Conservation (phyloP, 2,329 filamentous ascomycete genomes). For the Proliferodiscus dingleyae region DNA sequence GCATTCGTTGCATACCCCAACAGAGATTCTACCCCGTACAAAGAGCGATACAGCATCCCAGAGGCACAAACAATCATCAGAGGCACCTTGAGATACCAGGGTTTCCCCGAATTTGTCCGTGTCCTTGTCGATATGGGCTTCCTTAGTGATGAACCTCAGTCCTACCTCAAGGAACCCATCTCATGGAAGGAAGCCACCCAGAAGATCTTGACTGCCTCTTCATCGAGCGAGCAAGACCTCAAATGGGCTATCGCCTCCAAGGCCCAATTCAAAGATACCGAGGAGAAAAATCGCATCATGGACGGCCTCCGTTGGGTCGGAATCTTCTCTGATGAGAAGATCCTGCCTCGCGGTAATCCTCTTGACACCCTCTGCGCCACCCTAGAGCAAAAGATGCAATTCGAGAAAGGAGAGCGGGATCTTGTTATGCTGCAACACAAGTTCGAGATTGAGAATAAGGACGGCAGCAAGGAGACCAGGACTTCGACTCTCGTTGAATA, state of each 20-base stretch:
- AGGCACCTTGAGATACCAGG: conserved; percentile 79
- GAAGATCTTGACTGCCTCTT: conserved; percentile 66
- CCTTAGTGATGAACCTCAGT: conserved; percentile 64
- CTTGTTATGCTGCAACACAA: conserved; percentile 77
- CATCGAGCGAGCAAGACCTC: conserved; percentile 64
- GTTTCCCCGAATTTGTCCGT: conserved; percentile 88
- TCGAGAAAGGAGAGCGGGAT: conserved; percentile 76
- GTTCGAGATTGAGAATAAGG: conserved; percentile 79
- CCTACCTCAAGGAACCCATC: conserved; percentile 61
- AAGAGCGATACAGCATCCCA: conserved; percentile 84
- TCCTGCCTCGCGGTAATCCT: conserved; percentile 69
- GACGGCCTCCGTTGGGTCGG: conserved; percentile 69
- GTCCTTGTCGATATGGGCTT: conserved; percentile 87
- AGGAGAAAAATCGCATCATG: conserved; percentile 66
- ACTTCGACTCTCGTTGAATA: conserved; percentile 82
- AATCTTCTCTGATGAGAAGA: conserved; percentile 56
- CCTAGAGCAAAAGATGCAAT: conserved; percentile 89
- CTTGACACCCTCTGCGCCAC: conserved; percentile 88
- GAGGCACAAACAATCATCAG: conserved; percentile 85
- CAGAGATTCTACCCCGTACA: conserved; percentile 82
- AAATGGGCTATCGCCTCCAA: conserved; percentile 69
- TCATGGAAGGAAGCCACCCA: conserved; percentile 83
- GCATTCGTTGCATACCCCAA: conserved; percentile 92
- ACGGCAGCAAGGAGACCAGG: conserved; percentile 70
- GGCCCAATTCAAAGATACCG: conserved; percentile 63